These are phyloP conservation scores for Rhodotorula sphaerocarpa DNA, from an alignment of 768 basidiomycete genomes.

Conservation along the genomic window DNA sequence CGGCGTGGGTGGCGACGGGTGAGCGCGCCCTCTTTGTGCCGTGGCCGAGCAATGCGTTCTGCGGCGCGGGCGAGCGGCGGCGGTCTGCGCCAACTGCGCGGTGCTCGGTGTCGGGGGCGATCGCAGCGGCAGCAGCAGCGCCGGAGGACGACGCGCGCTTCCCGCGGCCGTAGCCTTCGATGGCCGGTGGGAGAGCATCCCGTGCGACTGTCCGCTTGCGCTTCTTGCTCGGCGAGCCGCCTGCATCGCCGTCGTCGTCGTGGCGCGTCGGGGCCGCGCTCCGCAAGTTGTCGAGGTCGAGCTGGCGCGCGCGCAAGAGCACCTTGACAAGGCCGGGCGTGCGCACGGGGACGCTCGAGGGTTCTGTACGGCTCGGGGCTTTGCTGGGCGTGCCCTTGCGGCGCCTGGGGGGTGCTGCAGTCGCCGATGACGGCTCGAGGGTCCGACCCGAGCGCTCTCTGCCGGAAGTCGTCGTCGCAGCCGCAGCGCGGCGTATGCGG, in stretches of 20 bases:
- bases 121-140: not conserved
- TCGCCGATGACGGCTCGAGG: not conserved
- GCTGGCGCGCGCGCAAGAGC: too few relatives aligned
- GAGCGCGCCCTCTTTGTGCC: too few relatives aligned
- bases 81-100: too few relatives aligned
- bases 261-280: too few relatives aligned
- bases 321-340: not conserved
- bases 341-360: not conserved
- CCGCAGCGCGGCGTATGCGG: not conserved
- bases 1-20: too few relatives aligned
- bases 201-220: not conserved
- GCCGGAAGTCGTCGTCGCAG: not conserved
- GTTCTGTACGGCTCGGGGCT: not conserved
- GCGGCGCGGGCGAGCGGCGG: too few relatives aligned
- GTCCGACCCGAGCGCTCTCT: not conserved
- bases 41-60: too few relatives aligned
- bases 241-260: not conserved
- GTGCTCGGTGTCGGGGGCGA: not conserved
- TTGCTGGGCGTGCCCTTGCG: slow-evolving; percentile 6
- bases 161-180: not conserved
- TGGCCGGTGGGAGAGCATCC: not conserved
- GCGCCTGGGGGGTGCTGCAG: not conserved
- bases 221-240: not conserved
- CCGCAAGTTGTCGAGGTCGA: slow-evolving; percentile 11
- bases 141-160: not conserved